Evolutionary conservation across 345 rosid genomes (phyloP).

Genomic region (Gossypium thurberi): DNA sequence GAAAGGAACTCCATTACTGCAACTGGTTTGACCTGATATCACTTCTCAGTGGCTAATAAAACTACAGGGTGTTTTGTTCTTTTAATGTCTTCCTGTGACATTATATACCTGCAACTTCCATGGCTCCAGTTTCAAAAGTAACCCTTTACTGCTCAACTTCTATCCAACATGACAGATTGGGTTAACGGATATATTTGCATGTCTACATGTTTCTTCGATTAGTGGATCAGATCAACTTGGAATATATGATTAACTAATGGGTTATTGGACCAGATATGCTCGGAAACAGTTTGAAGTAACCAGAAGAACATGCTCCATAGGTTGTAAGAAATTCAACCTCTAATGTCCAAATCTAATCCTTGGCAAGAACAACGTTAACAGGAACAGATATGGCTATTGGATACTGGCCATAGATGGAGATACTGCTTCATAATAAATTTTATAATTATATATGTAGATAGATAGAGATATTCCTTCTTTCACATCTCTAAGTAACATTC

Average conservation of each 20-base stretch:
- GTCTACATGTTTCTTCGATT: not conserved
- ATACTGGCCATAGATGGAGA: not conserved
- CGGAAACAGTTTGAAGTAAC: not conserved
- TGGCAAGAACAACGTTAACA: not conserved
- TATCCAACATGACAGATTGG: no score
- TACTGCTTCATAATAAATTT: not conserved
- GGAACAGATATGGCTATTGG: not conserved
- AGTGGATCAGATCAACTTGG: not conserved
- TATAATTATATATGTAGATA: not conserved
- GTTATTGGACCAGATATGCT: not conserved
- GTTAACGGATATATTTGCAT: not conserved
- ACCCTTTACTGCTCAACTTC: no score
- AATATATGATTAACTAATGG: no score
- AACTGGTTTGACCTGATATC: no score
- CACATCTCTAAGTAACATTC: not conserved
- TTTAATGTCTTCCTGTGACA: no score
- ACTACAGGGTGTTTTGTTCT: no score
- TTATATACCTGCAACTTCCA: no score
- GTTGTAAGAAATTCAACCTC: not conserved
- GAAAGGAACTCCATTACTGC: no score
- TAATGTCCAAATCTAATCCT: not conserved
- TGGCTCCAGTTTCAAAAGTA: no score
- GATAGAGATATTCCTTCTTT: not conserved
- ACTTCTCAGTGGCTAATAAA: no score
- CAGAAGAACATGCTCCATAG: not conserved